phyloP scores from a whole-genome alignment of 352 stramenopile genomes.

The Peronospora destructor region DNA sequence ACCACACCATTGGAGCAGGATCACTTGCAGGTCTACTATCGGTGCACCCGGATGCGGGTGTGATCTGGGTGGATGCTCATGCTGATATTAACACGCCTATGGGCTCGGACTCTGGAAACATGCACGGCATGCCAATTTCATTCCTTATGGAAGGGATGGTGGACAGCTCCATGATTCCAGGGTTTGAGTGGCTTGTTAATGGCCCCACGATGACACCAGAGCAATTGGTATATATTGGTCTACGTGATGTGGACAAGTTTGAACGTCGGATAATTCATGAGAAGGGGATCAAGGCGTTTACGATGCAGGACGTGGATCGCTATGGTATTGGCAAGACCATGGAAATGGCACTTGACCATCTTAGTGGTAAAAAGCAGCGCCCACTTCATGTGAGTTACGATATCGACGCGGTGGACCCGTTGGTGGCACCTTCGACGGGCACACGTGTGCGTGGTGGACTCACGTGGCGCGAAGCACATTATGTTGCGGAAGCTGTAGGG shows the following conservation, averaged over 20 bases:
- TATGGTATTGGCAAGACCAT: conserved; percentile 95
- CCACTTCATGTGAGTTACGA: conserved; percentile 96
- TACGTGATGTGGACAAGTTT: conserved; percentile 89
- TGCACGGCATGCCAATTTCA: conserved; percentile 97
- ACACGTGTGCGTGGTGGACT: conserved; percentile 92
- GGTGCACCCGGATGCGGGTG: conserved; percentile 86
- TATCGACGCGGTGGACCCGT: conserved; percentile 95
- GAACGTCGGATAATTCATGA: conserved; percentile 89
- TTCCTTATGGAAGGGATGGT: conserved; percentile 91
- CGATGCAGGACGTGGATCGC: conserved; percentile 95
- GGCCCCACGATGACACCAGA: conserved; percentile 67
- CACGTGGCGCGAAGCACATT: conserved; percentile 95
- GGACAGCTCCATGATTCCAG: conserved; percentile 84
- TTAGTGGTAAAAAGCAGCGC: conserved; percentile 79
- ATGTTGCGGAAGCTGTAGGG: conserved; percentile 89
- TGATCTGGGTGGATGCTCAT: conserved; percentile 98
- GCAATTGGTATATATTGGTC: conserved; percentile 93
- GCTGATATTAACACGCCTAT: conserved; percentile 96
- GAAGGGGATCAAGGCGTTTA: conserved; percentile 92
- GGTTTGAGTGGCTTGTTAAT: conserved; percentile 90
- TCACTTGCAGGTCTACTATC: conserved; percentile 89
- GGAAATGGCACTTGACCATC: conserved; percentile 93
- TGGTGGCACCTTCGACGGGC: conserved; percentile 92
- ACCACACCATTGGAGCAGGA: conserved; percentile 93
- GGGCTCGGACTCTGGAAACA: conserved; percentile 90